Base-by-base conservation (phyloP, 257 asterid species). In the Solanum chilense region DNA sequence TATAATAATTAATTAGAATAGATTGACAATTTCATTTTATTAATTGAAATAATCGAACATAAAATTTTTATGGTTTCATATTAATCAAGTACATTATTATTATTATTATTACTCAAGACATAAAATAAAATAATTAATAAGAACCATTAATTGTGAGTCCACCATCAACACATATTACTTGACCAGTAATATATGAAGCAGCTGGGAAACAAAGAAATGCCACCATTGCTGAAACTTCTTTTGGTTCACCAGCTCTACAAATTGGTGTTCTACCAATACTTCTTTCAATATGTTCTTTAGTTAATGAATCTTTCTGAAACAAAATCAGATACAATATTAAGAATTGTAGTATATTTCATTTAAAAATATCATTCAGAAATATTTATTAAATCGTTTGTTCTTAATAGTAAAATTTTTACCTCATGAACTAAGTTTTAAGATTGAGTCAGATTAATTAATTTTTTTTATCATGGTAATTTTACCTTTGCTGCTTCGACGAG, bases 161-260 rank as follows among this genome's bases (percentile, higher is more conserved):
- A 44, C 90, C 91, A 64, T 89, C 91, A 3, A 89, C 90, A 68
- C 84, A 87, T 29, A 89, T 87, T 41, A 87, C 69, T 75, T 89
- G 90, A 14, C 91, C 89, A 9, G 90, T 88, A 60, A 90, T 88
- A 16, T 77, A 77, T 8, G 83, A 77, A 86, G 92, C 89, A 10
- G 87, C 88, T 6, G 89, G 92, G 58, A 90, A 87, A 87, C 89
- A 88, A 74, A 90, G 92, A 20, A 90, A 90, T 25, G 90, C 88
- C 84, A 88, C 90, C 29, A 90, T 47, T 10, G 90, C 81, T 23
- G 92, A 90, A 33, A 90, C 86, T 85, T 90, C 90, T 77, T 86
- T 33, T 9, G 90, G 80, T 35, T 88, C 90, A 18, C 88, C 89
- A 9, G n/a, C 68, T 80, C 84, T 73, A 13, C 47, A 9, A 11